A percentile compares a stretch with the other conserved stretches of the same genome.
Evolutionary conservation across 179 eudicot species (phyloP).

Genomic region (Camellia oleifera): DNA sequence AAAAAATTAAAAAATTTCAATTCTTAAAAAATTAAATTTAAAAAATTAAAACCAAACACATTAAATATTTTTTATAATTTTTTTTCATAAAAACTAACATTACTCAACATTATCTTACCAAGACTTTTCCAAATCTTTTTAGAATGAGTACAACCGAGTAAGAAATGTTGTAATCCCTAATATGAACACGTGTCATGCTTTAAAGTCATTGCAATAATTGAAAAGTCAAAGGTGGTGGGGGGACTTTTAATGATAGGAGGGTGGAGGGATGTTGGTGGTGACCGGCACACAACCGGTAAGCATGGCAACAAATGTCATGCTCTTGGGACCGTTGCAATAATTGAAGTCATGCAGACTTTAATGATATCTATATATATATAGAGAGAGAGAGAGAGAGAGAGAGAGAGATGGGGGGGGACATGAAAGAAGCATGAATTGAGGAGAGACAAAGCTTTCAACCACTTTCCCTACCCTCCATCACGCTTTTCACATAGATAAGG

Average conservation of each 20-base stretch:
- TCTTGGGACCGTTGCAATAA: slow-evolving; percentile 38
- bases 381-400: slow-evolving; percentile 10
- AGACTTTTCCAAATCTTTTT: too few species aligned
- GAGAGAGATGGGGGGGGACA: background rate
- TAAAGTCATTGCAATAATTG: background rate
- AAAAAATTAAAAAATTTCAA: too few species aligned
- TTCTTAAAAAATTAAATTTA: too few species aligned
- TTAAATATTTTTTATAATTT: too few species aligned
- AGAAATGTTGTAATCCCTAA: too few species aligned
- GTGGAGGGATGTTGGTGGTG: slow-evolving; percentile 6
- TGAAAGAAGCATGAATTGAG: slow-evolving; percentile 17
- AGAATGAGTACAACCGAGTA: too few species aligned
- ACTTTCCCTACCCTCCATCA: slow-evolving; percentile 4
- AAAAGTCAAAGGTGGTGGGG: background rate
- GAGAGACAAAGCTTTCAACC: slow-evolving; percentile 6
- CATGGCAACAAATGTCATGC: slow-evolving; percentile 27
- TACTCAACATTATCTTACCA: too few species aligned
- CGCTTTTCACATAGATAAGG: background rate
- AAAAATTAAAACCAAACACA: too few species aligned
- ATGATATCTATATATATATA: background rate
- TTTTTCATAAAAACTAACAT: too few species aligned
- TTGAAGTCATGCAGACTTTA: slow-evolving; percentile 35
- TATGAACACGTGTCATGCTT: background rate
- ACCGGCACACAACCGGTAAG: slow-evolving; percentile 10
- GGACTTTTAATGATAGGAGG: background rate